Evolutionary conservation across 495 filamentous ascomycete species (phyloP).

Genomic region (Pseudevernia furfuracea): DNA sequence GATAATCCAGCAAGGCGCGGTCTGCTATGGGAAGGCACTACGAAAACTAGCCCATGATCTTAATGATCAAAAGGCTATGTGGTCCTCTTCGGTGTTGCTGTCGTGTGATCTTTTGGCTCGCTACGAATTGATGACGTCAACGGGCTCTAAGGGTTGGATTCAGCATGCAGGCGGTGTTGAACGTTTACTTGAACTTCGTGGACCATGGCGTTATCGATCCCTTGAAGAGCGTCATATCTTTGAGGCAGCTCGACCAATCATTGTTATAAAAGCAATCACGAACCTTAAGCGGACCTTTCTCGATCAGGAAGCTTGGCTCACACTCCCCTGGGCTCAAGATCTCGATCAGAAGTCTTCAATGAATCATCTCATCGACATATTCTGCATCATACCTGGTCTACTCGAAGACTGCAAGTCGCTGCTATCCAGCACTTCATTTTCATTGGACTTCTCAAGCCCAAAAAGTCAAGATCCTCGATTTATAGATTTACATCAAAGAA

Average conservation of each 20-base stretch:
- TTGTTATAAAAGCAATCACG: constrained; percentile 13
- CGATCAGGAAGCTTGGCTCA: constrained; percentile 7
- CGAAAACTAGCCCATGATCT: constrained; percentile 11
- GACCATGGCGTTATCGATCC: constrained; percentile 10
- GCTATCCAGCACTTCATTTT: background rate
- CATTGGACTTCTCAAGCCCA: background rate
- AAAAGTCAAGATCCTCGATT: background rate
- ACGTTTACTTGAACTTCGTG: constrained; percentile 11
- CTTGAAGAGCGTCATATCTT: constrained; percentile 13
- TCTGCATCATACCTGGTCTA: constrained; percentile 12
- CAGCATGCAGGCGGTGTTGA: constrained; percentile 16
- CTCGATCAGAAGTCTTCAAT: constrained; percentile 3
- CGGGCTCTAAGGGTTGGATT: constrained; percentile 9
- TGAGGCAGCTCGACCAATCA: constrained; percentile 14
- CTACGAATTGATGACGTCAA: constrained; percentile 16
- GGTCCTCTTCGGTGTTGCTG: constrained; percentile 13
- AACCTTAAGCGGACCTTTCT: constrained; percentile 12
- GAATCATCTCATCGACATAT: constrained; percentile 9
- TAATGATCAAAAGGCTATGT: background rate
- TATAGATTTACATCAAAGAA: background rate
- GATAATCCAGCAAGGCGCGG: constrained; percentile 7
- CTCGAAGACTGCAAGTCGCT: constrained; percentile 10
- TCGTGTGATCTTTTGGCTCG: constrained; percentile 10
- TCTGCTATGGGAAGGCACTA: constrained; percentile 15
- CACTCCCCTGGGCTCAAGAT: constrained; percentile 6